phyloP scores from a whole-genome alignment of 495 filamentous ascomycete species.

The Tuber microsphaerosporum region DNA sequence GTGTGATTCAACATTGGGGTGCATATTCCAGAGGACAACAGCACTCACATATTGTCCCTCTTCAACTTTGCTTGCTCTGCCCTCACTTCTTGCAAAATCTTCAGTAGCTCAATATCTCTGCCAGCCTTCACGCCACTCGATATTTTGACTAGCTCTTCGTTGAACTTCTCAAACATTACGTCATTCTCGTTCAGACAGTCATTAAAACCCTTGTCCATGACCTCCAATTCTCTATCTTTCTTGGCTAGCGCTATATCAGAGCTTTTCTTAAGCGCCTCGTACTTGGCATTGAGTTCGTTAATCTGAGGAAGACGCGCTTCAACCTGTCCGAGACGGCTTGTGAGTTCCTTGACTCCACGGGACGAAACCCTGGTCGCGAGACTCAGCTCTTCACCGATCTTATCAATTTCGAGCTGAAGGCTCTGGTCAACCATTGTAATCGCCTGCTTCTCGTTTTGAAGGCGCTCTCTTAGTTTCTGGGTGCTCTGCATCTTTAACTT shows the following conservation, averaged over 20 bases:
- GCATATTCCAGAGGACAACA: background rate
- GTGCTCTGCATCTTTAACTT: slow-evolving; percentile 83
- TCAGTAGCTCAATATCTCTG: slow-evolving; percentile 62
- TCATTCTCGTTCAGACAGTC: slow-evolving; percentile 71
- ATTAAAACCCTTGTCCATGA: slow-evolving; percentile 77
- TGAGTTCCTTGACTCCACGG: slow-evolving; percentile 43
- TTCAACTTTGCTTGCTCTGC: slow-evolving; percentile 65
- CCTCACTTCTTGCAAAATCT: slow-evolving; percentile 57
- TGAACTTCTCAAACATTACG: slow-evolving; percentile 86
- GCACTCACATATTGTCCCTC: slow-evolving; percentile 60
- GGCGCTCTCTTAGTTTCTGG: slow-evolving; percentile 83
- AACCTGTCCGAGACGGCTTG: slow-evolving; percentile 53
- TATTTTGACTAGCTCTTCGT: slow-evolving; percentile 78
- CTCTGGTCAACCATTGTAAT: slow-evolving; percentile 61
- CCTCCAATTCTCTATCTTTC: slow-evolving; percentile 76
- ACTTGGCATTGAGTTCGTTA: slow-evolving; percentile 54
- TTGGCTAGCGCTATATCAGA: slow-evolving; percentile 54
- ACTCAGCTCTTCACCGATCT: slow-evolving; percentile 78
- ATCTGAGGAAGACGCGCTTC: slow-evolving; percentile 59
- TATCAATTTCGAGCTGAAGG: slow-evolving; percentile 67
- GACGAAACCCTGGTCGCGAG: slow-evolving; percentile 48
- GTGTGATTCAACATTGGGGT: background rate
- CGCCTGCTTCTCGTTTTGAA: slow-evolving; percentile 69
- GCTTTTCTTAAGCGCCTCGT: slow-evolving; percentile 58
- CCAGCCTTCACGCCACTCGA: slow-evolving; percentile 62